phyloP scores from a whole-genome alignment of 257 asterid genomes.

The Parsonsia alboflavescens region DNA sequence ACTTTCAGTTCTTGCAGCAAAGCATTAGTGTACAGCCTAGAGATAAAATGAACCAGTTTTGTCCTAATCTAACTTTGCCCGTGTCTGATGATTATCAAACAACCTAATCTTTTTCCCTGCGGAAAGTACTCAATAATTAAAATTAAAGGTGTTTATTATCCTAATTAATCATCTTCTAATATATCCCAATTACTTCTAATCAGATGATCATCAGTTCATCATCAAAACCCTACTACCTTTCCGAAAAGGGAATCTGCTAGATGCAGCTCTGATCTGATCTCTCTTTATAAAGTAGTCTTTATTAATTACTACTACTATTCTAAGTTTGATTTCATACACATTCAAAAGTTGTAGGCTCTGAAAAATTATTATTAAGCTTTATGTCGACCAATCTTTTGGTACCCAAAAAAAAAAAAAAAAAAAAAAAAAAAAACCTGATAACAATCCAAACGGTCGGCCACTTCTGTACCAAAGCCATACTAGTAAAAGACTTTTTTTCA shows the following conservation, averaged over 20 bases:
- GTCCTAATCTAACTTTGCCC: conserved; percentile 8
- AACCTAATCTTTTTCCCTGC: neutral
- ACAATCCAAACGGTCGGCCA: conserved; percentile 11
- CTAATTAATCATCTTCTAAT: neutral
- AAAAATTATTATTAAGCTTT: conserved; percentile 3
- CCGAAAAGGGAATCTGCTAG: neutral
- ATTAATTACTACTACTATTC: no score
- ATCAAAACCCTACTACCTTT: neutral
- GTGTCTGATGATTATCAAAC: conserved; percentile 6
- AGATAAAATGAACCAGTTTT: neutral
- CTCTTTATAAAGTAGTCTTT: no score
- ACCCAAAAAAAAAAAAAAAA: neutral
- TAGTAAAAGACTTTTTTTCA: no score
- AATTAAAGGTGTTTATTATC: neutral
- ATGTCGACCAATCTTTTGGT: neutral
- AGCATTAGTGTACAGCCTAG: conserved; percentile 1
- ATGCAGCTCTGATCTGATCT: no score
- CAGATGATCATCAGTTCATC: no score
- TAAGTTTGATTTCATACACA: no score
- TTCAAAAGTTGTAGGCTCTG: neutral
- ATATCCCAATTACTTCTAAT: neutral
- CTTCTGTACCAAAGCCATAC: conserved; percentile 3
- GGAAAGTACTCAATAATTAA: conserved; percentile 3
- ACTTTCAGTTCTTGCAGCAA: neutral
- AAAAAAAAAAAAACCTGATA: neutral